Base-by-base conservation (phyloP, 768 basidiomycete species). In the Tylopilus intermedius region DNA sequence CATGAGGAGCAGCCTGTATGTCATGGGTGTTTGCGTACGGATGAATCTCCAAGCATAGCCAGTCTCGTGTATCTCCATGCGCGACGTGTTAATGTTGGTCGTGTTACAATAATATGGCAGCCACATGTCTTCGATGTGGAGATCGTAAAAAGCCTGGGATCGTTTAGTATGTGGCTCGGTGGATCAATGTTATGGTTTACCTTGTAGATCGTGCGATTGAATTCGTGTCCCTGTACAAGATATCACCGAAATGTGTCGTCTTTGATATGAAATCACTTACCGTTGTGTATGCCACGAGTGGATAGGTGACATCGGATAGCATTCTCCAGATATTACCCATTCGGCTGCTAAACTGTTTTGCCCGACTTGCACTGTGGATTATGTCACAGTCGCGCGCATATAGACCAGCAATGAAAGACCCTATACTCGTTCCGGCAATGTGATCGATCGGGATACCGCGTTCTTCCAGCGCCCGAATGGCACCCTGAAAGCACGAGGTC, bases 41-140 rank as follows among this genome's bases (percentile, higher is more conserved):
- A 91, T 90, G 65, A 83, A 91, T 60, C 93, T 79, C 95, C 95
- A 99, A 11, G 96, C 95, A 72, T 97, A 98, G n/a, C 96, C 96
- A 11, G 91, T 90, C 60, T 94, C 89, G 62, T 99, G 96, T 40
- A 98, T 86, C 64, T 98, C 94, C 93, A 98, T 98, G 8, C 85
- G 80, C 8, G 93, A 96, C 42, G 90, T 91, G 48, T 86, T 93
- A 67, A 99, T 96, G 62, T 97, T 97, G 18, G 96, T 95, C 2
- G 95, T 91, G 62, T 98, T 98, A 71, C 94, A 96, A 72, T 95
- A 98, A 74, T 83, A 97, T 4, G 95, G 96, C 6, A 99, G 76
- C 96, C 95, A 98, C 90, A 96, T 95, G 71, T 96, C 94, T 70
- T 93, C 89, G 38, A 92, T 92, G 61, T 97, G 94, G 39, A 94